These are phyloP conservation scores for Nakaseomyces glabratus DNA, from an alignment of 1,139 yeast genomes.

Conservation along the genomic window DNA sequence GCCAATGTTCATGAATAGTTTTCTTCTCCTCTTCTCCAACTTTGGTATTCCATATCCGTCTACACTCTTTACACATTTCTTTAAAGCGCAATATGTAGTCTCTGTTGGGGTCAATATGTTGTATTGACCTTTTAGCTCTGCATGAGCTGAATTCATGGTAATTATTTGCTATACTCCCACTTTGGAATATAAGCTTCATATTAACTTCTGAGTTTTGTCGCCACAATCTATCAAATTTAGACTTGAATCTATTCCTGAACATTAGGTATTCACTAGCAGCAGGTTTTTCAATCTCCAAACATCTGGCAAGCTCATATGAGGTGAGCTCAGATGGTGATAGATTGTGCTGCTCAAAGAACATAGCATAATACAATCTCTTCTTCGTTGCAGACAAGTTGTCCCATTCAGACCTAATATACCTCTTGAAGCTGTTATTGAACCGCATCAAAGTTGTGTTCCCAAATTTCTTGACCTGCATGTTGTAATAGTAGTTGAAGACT, in stretches of 20 bases:
- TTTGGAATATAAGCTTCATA: no score
- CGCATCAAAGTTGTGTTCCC: slow-evolving; percentile 9
- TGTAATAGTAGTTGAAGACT: slow-evolving; percentile 21
- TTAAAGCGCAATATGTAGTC: slow-evolving; percentile 14
- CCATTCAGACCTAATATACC: slow-evolving; percentile 20
- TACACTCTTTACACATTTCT: slow-evolving; percentile 23
- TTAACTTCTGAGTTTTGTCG: no score
- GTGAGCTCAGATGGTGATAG: slow-evolving; percentile 12
- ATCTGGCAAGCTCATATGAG: slow-evolving; percentile 18
- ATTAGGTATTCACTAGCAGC: slow-evolving; percentile 20
- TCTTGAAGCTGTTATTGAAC: slow-evolving; percentile 14
- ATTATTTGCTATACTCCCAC: no score
- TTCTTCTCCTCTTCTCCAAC: slow-evolving; percentile 15
- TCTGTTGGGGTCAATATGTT: no score
- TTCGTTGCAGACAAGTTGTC: slow-evolving; percentile 17
- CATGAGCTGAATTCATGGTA: no score
- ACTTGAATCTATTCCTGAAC: slow-evolving; percentile 19
- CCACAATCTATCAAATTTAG: slow-evolving; percentile 15
- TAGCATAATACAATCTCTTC: slow-evolving; percentile 19
- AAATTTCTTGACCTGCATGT: slow-evolving; percentile 13
- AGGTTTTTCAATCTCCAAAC: slow-evolving; percentile 19
- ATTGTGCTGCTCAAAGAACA: slow-evolving; percentile 16
- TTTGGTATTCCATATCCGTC: slow-evolving; percentile 18
- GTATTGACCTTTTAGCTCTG: no score
- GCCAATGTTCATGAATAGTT: slow-evolving; percentile 14